Conservation (phyloP, 148 eudicot genomes). For the Salicornia ramosissima region DNA sequence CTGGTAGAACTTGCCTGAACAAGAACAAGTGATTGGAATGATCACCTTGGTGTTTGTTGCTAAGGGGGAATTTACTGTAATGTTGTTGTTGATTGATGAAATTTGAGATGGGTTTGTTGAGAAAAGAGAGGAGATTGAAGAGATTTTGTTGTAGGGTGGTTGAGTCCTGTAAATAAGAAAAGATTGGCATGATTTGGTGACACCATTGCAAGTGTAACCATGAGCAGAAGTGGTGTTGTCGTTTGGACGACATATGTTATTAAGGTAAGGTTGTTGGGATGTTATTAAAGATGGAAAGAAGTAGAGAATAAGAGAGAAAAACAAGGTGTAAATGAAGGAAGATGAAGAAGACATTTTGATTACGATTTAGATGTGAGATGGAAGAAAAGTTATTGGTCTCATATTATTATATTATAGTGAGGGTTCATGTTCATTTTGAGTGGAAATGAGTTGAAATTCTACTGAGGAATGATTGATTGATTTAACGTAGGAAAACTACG, state of each 20-base stretch:
- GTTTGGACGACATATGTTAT: conserved; percentile 25
- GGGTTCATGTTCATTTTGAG: too few relatives aligned
- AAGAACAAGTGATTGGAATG: conserved; percentile 71
- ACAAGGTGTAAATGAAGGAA: neutral
- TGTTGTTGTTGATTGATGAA: conserved; percentile 47
- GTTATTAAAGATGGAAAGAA: conserved; percentile 21
- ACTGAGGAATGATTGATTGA: neutral
- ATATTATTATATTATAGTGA: neutral
- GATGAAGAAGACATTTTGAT: conserved; percentile 14
- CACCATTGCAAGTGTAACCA: conserved; percentile 79
- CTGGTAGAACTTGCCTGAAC: conserved; percentile 66
- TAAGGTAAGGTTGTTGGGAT: conserved; percentile 65
- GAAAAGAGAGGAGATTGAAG: conserved; percentile 52
- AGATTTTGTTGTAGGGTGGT: conserved; percentile 45
- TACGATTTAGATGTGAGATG: neutral
- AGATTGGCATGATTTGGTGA: conserved; percentile 47
- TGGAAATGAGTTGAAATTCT: neutral
- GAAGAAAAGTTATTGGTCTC: neutral
- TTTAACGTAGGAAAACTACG: conserved; percentile 5
- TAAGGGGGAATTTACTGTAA: conserved; percentile 29
- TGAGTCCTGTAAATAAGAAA: conserved; percentile 59
- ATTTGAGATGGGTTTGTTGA: conserved; percentile 32
- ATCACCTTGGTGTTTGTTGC: conserved; percentile 44
- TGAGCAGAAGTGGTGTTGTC: conserved; percentile 42
- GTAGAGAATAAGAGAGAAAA: conserved; percentile 14